Conservation (phyloP, 192 early-diverging fungal species). For the Coemansia sp. region DNA sequence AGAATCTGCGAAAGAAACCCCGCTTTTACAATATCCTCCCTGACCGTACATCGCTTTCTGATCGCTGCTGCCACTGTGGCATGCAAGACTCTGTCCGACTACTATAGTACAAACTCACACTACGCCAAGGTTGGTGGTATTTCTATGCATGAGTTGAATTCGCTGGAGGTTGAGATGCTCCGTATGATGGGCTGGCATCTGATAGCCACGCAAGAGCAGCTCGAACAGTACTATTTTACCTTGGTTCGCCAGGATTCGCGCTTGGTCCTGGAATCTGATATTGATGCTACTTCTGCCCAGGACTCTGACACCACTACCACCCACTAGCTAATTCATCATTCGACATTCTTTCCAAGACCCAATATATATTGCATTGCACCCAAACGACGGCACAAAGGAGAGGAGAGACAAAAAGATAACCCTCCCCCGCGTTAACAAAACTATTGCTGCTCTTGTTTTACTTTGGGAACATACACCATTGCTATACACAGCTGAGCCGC, state of each 20-base stretch:
- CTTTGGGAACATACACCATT: conserved; percentile 13
- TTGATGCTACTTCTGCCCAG: not conserved
- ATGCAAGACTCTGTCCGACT: conserved; percentile 88
- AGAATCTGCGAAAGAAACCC: conserved; percentile 61
- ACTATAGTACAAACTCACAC: conserved; percentile 92
- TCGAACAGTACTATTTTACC: conserved; percentile 93
- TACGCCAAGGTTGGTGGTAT: conserved; percentile 97
- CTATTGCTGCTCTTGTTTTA: not conserved
- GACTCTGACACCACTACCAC: not conserved
- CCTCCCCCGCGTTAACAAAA: too few species aligned
- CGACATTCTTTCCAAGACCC: too few species aligned
- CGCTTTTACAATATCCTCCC: conserved; percentile 87
- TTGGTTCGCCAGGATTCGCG: conserved; percentile 75
- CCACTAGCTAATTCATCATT: too few species aligned
- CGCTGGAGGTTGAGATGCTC: conserved; percentile 89
- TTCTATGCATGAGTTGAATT: conserved; percentile 88
- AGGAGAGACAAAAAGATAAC: too few species aligned
- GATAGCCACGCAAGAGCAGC: conserved; percentile 67
- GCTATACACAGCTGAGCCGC: conserved; percentile 51
- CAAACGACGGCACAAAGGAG: too few species aligned
- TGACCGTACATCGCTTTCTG: conserved; percentile 93
- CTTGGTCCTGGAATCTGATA: conserved; percentile 51
- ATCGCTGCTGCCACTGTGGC: conserved; percentile 85
- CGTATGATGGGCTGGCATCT: conserved; percentile 90
- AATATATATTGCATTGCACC: too few species aligned